A percentile compares a stretch with the other conserved stretches of the same genome.
Evolutionary conservation across 2,329 filamentous ascomycete genomes (phyloP).

Genomic region (Huntiella decipiens): DNA sequence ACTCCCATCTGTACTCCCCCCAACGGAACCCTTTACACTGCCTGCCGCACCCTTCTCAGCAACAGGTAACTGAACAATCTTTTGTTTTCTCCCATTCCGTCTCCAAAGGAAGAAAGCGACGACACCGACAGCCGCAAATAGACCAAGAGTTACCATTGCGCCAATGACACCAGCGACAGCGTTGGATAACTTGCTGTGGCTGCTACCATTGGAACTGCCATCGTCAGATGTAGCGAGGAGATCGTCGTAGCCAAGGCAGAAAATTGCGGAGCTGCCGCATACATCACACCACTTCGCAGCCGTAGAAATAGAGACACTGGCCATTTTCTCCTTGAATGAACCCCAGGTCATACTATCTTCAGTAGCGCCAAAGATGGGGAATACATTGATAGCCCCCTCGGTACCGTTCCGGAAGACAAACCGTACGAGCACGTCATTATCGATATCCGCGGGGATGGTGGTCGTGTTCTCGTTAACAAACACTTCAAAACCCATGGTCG

Average conservation of each 20-base stretch:
- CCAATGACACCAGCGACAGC: constrained; percentile 19
- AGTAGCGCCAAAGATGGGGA: constrained; percentile 17
- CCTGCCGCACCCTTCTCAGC: neutral
- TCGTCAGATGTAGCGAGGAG: no score
- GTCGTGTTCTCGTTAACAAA: constrained; percentile 14
- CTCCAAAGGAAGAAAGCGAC: constrained; percentile 14
- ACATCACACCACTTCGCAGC: constrained; percentile 18
- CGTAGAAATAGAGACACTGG: constrained; percentile 16
- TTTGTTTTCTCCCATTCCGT: constrained; percentile 11
- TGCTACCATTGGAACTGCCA: no score
- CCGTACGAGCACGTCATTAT: constrained; percentile 17
- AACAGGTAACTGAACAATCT: neutral
- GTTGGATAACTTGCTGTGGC: constrained; percentile 16
- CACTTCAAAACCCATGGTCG: constrained; percentile 21
- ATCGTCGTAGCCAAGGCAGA: constrained; percentile 18
- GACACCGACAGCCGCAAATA: constrained; percentile 11
- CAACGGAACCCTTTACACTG: constrained; percentile 6
- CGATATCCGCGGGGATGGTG: constrained; percentile 15
- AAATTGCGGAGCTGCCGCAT: constrained; percentile 16
- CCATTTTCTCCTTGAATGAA: constrained; percentile 16
- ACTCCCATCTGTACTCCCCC: neutral
- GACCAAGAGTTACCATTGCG: constrained; percentile 18
- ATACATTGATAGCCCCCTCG: constrained; percentile 15
- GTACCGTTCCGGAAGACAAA: constrained; percentile 21
- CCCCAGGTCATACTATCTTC: constrained; percentile 17